phyloP scores from a whole-genome alignment of 768 basidiomycete genomes.

The Mycena capillaripes region DNA sequence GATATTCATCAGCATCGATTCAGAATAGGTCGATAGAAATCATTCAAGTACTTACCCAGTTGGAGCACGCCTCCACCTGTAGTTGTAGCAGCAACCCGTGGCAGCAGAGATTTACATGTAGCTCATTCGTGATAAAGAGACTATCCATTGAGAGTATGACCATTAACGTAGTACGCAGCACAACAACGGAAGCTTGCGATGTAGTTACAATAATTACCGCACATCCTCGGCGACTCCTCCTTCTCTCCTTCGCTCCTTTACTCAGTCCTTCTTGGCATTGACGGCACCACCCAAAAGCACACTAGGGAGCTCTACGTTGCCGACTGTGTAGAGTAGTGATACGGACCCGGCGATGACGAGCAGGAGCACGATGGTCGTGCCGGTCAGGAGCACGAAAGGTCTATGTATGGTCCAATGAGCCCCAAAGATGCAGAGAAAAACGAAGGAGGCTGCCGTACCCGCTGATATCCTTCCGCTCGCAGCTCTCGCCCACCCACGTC shows the following conservation, averaged over 20 bases:
- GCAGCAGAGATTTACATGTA: neutral
- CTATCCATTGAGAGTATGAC: conserved; percentile 24
- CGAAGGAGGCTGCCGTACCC: conserved; percentile 69
- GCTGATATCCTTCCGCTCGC: conserved; percentile 86
- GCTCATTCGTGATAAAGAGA: neutral
- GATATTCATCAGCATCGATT: too few species aligned
- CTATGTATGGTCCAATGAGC: conserved; percentile 51
- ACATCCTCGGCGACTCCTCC: conserved; percentile 7
- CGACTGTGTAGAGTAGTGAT: conserved; percentile 74
- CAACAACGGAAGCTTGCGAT: conserved; percentile 6
- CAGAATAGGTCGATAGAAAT: too few species aligned
- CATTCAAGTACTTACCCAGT: too few species aligned
- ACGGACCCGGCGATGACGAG: conserved; percentile 78
- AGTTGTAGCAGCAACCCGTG: neutral
- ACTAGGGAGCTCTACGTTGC: conserved; percentile 76
- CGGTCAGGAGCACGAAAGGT: conserved; percentile 80
- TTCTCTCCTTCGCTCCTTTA: too few species aligned
- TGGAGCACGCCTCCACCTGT: too few species aligned
- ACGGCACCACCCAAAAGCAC: conserved; percentile 75
- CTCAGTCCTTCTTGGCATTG: conserved; percentile 69
- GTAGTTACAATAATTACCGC: conserved; percentile 25
- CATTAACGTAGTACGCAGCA: conserved; percentile 28
- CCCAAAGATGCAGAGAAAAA: neutral
- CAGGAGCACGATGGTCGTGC: conserved; percentile 75
- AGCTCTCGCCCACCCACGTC: conserved; percentile 81